Conservation (phyloP, 2,329 filamentous ascomycete genomes). For the Aspergillus jensenii region DNA sequence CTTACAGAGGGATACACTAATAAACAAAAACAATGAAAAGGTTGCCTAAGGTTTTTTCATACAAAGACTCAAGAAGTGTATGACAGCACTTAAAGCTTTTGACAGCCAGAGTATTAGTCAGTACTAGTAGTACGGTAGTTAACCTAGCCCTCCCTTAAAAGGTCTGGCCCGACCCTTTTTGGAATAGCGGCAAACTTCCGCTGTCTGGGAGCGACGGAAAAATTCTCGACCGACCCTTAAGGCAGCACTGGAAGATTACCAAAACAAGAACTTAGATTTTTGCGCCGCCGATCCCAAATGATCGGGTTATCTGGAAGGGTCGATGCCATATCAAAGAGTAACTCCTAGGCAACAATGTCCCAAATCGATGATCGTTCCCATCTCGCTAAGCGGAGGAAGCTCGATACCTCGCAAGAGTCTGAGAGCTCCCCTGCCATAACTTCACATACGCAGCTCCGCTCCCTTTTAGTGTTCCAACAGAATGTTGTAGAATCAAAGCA, state of each 20-base stretch:
- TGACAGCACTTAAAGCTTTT: too few species aligned
- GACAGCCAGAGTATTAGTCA: too few species aligned
- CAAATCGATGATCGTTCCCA: slow-evolving; percentile 33
- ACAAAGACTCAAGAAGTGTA: too few species aligned
- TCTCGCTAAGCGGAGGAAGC: slow-evolving; percentile 41
- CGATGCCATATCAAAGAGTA: slow-evolving; percentile 6
- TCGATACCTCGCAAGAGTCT: slow-evolving; percentile 27
- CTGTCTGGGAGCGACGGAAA: not conserved
- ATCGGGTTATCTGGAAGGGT: slow-evolving; percentile 1
- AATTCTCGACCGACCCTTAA: not conserved
- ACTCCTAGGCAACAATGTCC: slow-evolving; percentile 30
- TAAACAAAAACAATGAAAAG: too few species aligned
- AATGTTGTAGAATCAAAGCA: slow-evolving; percentile 59
- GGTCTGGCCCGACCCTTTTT: too few species aligned
- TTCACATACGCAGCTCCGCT: slow-evolving; percentile 64
- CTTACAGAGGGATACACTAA: too few species aligned
- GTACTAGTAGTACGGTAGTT: too few species aligned
- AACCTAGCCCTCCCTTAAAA: too few species aligned
- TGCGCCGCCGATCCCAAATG: slow-evolving; percentile 4
- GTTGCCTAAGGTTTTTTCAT: too few species aligned
- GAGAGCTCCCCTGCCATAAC: slow-evolving; percentile 29
- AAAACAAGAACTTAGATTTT: slow-evolving; percentile 8
- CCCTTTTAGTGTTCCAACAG: slow-evolving; percentile 70
- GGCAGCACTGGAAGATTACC: not conserved
- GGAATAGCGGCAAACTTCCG: too few species aligned